Base-by-base conservation (phyloP, 805 yeast species). In the Cyberlindnera sargentensis region DNA sequence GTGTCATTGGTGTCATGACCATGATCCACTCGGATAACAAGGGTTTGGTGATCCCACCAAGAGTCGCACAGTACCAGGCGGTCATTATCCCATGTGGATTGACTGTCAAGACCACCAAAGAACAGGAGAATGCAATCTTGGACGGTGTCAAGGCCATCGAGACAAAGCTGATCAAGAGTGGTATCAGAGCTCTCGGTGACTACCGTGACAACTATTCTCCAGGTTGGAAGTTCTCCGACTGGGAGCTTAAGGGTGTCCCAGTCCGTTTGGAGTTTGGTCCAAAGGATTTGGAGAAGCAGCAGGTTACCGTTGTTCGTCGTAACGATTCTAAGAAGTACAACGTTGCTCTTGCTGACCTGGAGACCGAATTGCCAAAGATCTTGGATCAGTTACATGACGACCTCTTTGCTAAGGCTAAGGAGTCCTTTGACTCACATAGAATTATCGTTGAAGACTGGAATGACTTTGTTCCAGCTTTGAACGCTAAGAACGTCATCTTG, bases 1-100 rank as follows among this genome's bases (percentile, higher is more conserved):
- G 99, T 71, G 93, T 85, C 52, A 90, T 93, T 64, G 99, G 99
- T 76, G 99, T 95, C 55, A 93, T 93, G 98, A 89, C 88, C 47
- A 93, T 93, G 99, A 79, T 89, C 47, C 99, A 93, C 66, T 89
- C 97, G 32, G 99, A 93, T 68, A 90, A 95, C 76, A 91, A 89
- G 73, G 99, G 99, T 66, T 75, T 93, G 57, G 98, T 93, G 39
- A 75, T 95, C 56, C 99, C 99, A 49, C 99, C 99, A 59, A 78
- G 96, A 61, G 97, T 91, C 28, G 86, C 99, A 15, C 93, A 85
- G 69, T 73, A 70, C 62, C 99, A 93, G 74, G 89, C 81, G 49
- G 95, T 89, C 42, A 83, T 93, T 43, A 80, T 93, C 50, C 98
- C 99, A 51, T 95, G 89, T 50, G 99, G 99, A 54, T 72, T 93